Evolutionary conservation across 495 filamentous ascomycete genomes (phyloP), one percentile per base, ranked within the genome.

Genomic region (Penicillium diatomitis): DNA sequence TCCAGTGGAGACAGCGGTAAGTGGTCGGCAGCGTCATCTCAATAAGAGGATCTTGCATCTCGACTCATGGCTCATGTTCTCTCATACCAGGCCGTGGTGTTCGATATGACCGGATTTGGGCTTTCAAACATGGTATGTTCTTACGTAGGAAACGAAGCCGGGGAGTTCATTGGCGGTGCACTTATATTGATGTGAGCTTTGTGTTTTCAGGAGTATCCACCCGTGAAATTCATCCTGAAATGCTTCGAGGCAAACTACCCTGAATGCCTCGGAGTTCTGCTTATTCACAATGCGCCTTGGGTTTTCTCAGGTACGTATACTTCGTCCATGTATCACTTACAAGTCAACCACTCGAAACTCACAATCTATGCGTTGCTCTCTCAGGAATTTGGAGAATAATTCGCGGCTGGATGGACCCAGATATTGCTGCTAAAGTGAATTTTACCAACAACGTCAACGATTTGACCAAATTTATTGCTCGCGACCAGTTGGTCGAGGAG

Each of bases 171-270:
- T 4, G 3, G 5, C 32, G 29, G 5, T 2, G 6, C 11, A 7
- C 2, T 6, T 8, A 12, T 9, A 11, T 20, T 20, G 31, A 35
- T 3, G 8, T 38, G 2, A 27, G 11, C 56, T 8, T 39, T n/a
- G 4, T 11, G 3, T 2, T n/a, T n/a, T 30, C 38, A 88, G 85
- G 90, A 96, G 61, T 96, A 95, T 64, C 78, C 84, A 0, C 88
- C 90, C 0, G 86, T 95, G 27, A 96, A 89, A 60, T 95, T 94
- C 70, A 90, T 96, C 74, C 89, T 96, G 68, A 89, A 88, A 67
- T 90, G 86, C 63, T 95, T 95, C 59, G 90, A 96, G 70, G 88
- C 86, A 27, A 94, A 95, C 65, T 96, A 96, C 61, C 90, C 90
- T 8, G 90, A 95, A 62, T 84, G 72, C 42, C 73, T 96, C 1